Conservation (phyloP, 257 asterid genomes). For the Gentiana macrophylla region DNA sequence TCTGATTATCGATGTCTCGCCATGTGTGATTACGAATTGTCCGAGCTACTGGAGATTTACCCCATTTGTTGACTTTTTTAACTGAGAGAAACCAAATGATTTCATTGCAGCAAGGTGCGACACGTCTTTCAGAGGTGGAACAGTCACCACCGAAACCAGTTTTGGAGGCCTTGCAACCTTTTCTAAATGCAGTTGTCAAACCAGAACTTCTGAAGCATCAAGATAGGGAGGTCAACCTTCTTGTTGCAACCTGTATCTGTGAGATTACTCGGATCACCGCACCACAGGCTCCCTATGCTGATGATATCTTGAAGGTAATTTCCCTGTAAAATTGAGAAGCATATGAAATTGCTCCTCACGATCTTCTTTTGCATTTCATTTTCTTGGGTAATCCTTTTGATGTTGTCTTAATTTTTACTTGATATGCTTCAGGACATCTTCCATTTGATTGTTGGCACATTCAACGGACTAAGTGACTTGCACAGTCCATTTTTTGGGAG, state of each 20-base stretch:
- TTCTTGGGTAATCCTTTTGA: conserved; percentile 3
- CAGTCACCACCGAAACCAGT: conserved; percentile 75
- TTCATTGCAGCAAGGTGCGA: conserved; percentile 72
- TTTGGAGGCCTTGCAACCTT: conserved; percentile 76
- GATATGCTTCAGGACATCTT: conserved; percentile 67
- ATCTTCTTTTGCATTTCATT: neutral
- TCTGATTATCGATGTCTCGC: too few relatives aligned
- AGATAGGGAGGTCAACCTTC: conserved; percentile 84
- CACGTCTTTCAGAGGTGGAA: conserved; percentile 75
- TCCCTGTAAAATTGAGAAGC: neutral
- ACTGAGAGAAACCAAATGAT: conserved; percentile 4
- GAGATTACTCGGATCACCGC: conserved; percentile 98
- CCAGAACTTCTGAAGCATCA: conserved; percentile 90
- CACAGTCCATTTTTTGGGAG: conserved; percentile 72
- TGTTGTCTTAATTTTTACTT: conserved; percentile 18
- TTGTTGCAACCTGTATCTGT: conserved; percentile 89
- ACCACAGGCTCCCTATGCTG: conserved; percentile 90
- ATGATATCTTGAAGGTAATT: conserved; percentile 73
- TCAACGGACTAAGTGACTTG: conserved; percentile 75
- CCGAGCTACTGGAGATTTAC: neutral
- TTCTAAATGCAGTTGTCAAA: conserved; percentile 62
- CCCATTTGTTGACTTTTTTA: neutral
- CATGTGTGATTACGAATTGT: neutral
- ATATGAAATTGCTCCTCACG: neutral
- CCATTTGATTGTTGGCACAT: conserved; percentile 79